Percentiles rank a stretch among this genome's conserved stretches.
These are phyloP conservation scores for Beta vulgaris DNA, from an alignment of 148 eudicot species.

Conservation along the genomic window DNA sequence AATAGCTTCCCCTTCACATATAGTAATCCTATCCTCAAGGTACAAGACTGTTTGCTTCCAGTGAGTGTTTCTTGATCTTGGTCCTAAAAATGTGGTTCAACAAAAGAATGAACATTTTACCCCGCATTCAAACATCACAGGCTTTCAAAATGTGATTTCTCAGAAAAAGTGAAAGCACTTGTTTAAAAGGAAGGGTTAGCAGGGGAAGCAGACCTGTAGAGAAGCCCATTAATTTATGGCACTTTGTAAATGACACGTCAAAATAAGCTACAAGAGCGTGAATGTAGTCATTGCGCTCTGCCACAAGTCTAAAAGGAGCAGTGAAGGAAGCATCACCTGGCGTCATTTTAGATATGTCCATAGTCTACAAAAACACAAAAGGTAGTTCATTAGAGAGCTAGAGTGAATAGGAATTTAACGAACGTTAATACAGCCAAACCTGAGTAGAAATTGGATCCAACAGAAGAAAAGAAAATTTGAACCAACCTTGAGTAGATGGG, in stretches of 20 bases:
- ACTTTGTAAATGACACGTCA: constrained; percentile 84
- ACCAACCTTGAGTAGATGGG: constrained; percentile 78
- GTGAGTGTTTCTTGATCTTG: constrained; percentile 81
- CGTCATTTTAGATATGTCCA: constrained; percentile 96
- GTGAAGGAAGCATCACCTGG: constrained; percentile 91
- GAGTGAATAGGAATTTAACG: neutral
- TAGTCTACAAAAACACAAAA: constrained; percentile 49
- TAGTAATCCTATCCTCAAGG: constrained; percentile 79
- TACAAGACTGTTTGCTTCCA: constrained; percentile 98
- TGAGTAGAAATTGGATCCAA: neutral
- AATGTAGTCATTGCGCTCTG: constrained; percentile 87
- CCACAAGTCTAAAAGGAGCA: constrained; percentile 89
- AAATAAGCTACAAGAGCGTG: constrained; percentile 98
- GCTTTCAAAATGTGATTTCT: neutral
- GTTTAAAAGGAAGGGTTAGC: neutral
- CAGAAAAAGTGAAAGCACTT: neutral
- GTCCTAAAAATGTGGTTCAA: constrained; percentile 47
- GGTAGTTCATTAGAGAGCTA: neutral
- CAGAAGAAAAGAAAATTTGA: neutral
- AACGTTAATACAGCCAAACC: neutral
- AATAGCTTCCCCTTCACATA: constrained; percentile 82
- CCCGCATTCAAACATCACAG: neutral
- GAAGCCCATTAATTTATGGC: constrained; percentile 87
- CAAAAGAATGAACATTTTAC: neutral
- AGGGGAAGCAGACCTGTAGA: constrained; percentile 64